Base-by-base conservation (phyloP, 768 basidiomycete species). In the Psilocybe cubensis region DNA sequence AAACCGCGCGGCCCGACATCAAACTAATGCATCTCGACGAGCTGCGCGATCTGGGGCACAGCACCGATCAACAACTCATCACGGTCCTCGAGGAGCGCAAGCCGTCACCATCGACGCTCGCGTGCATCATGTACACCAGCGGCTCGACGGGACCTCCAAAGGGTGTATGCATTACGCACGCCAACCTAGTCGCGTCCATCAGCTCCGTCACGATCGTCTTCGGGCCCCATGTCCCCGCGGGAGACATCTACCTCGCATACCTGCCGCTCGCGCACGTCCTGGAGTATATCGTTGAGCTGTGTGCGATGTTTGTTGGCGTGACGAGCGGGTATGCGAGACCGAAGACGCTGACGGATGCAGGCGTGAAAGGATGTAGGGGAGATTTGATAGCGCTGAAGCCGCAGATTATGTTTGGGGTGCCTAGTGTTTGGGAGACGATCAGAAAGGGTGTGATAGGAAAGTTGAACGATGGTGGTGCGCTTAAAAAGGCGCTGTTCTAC, bases 351-450 rank as follows among this genome's bases (percentile, higher is more conserved):
- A 94, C 92, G 7, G 93, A 96, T 66, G 80, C 83, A 1, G 89
- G 85, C 14, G 91, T 94, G 21, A 83, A 91, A 50, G 84, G 87
- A 35, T 78, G 75, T 59, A 76, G 84, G 49, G 94, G 94, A 25
- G 94, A 96, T 69, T 81, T 96, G 59, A 76, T 77, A 33, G 79
- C 83, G 18, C 87, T 94, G 76, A 74, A 78, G 42, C 94, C 94
- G 8, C 80, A 84, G 21, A 85, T 94, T 72, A 86, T 96, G 82
- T 83, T 91, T 52, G 94, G 92, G 42, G 94, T 95, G 1, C 94
- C 94, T 0, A 88, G 91, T 12, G 89, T 96, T 1, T 96, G 92
- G 92, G 94, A 96, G 73, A 83, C 82, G 56, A 94, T 96, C 57
- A 83, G 92, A 50, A 96, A 96, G 75, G 92, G 92, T n/a, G 92